phyloP scores from a whole-genome alignment of 2,329 filamentous ascomycete species.

The Ophiocordyceps unilateralis region DNA sequence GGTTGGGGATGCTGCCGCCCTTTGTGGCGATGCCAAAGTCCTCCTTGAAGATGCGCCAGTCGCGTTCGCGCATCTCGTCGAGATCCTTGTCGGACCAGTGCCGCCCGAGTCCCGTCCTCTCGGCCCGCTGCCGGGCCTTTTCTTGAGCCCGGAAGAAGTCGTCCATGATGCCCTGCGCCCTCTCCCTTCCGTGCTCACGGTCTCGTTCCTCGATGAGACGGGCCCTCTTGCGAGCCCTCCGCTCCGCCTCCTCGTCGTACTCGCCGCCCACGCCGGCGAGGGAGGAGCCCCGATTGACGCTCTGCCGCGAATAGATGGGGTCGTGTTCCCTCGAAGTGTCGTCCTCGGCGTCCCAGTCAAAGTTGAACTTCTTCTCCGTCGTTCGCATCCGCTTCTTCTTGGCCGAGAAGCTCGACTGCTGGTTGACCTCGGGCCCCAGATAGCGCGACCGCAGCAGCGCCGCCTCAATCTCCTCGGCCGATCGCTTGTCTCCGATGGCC shows the following conservation, averaged over 20 bases:
- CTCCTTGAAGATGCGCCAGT: constrained; percentile 99
- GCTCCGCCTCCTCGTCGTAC: constrained; percentile 37
- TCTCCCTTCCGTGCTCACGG: constrained; percentile 53
- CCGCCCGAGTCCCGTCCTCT: constrained; percentile 63
- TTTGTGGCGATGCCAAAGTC: constrained; percentile 95
- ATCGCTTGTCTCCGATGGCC: constrained; percentile 18
- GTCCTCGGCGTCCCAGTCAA: constrained; percentile 91
- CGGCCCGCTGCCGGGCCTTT: constrained; percentile 54
- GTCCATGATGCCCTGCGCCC: constrained; percentile 67
- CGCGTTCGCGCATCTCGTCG: constrained; percentile 86
- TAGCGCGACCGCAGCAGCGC: constrained; percentile 65
- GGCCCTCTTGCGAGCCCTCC: constrained; percentile 39
- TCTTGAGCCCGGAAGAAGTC: constrained; percentile 50
- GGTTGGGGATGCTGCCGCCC: constrained; percentile 79
- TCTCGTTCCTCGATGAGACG: constrained; percentile 60
- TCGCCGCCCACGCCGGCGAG: constrained; percentile 32
- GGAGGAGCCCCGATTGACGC: constrained; percentile 14
- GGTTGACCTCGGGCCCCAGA: constrained; percentile 77
- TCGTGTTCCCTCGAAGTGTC: constrained; percentile 60
- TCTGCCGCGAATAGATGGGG: constrained; percentile 43
- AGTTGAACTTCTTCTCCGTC: constrained; percentile 95
- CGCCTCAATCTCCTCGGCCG: constrained; percentile 50
- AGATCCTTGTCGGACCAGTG: constrained; percentile 93
- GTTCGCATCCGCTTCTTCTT: constrained; percentile 91
- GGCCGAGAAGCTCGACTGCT: constrained; percentile 70